These are phyloP conservation scores for Phialophora macrospora DNA, from an alignment of 2,329 filamentous ascomycete species.

Conservation along the genomic window DNA sequence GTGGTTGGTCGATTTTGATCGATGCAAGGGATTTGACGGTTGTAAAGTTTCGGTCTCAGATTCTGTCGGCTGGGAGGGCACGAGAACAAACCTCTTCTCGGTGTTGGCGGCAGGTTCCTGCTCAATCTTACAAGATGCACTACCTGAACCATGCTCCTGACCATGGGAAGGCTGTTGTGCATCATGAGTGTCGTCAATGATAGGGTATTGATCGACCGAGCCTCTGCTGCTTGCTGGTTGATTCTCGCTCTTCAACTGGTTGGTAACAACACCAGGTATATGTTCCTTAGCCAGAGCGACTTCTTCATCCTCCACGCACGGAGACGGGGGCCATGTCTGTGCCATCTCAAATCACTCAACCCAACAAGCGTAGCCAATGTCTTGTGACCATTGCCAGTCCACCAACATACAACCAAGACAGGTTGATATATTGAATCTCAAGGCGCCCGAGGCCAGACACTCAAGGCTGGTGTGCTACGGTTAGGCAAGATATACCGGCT, in stretches of 20 bases:
- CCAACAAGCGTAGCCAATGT: slow-evolving; percentile 11
- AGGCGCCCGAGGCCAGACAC: slow-evolving; percentile 1
- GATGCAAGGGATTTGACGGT: slow-evolving; percentile 19
- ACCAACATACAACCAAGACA: background rate
- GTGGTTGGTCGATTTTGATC: slow-evolving; percentile 35
- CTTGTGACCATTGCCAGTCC: slow-evolving; percentile 29
- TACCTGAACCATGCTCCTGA: slow-evolving; percentile 15
- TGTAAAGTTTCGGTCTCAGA: slow-evolving; percentile 10
- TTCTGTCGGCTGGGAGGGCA: slow-evolving; percentile 19
- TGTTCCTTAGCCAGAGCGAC: slow-evolving; percentile 49
- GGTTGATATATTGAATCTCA: slow-evolving; percentile 8
- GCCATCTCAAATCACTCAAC: slow-evolving; percentile 32
- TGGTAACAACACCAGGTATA: slow-evolving; percentile 42
- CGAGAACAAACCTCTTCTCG: slow-evolving; percentile 33
- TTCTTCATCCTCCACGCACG: slow-evolving; percentile 53
- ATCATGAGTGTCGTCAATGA: slow-evolving; percentile 46
- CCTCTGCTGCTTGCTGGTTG: slow-evolving; percentile 44
- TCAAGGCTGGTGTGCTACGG: background rate
- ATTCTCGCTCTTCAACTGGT: slow-evolving; percentile 35
- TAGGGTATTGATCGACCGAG: slow-evolving; percentile 52
- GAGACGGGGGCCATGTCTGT: slow-evolving; percentile 48
- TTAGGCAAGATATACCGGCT: slow-evolving; percentile 3
- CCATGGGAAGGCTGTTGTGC: slow-evolving; percentile 5
- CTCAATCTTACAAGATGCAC: slow-evolving; percentile 5
- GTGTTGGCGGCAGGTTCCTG: slow-evolving; percentile 13